These are phyloP conservation scores for Salvia miltiorrhiza DNA, from an alignment of 257 asterid genomes.

Conservation along the genomic window DNA sequence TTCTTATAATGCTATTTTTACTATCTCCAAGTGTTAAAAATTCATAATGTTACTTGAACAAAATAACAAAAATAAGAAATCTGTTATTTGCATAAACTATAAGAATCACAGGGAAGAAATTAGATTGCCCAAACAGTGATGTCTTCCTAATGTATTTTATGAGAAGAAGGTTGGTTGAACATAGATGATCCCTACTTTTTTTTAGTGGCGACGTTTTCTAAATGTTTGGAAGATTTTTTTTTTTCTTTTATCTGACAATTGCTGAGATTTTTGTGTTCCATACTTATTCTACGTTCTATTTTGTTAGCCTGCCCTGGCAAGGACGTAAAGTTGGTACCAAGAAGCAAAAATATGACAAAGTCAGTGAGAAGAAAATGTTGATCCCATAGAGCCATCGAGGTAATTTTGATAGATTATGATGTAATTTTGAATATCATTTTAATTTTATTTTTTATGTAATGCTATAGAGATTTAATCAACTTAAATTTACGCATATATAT, in stretches of 20 bases:
- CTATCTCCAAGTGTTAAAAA: background rate
- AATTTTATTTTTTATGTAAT: no score
- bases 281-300: conserved; percentile 16
- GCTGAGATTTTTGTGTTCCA: conserved; percentile 2
- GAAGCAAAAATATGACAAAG: conserved; percentile 91
- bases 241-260: background rate
- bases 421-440: no score
- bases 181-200: conserved; percentile 16
- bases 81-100: background rate
- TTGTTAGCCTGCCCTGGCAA: conserved; percentile 93
- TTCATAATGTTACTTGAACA: background rate
- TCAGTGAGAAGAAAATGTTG: conserved; percentile 89
- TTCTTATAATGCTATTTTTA: background rate
- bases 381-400: conserved; percentile 92
- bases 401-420: no score
- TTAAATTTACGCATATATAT: no score
- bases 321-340: conserved; percentile 93
- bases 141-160: conserved; percentile 79
- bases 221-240: background rate
- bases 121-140: background rate
- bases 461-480: no score
- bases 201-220: no score
- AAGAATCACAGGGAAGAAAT: background rate
- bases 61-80: background rate
- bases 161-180: conserved; percentile 90